phyloP scores from a whole-genome alignment of 179 eudicot species.

The Beta corolliflora region DNA sequence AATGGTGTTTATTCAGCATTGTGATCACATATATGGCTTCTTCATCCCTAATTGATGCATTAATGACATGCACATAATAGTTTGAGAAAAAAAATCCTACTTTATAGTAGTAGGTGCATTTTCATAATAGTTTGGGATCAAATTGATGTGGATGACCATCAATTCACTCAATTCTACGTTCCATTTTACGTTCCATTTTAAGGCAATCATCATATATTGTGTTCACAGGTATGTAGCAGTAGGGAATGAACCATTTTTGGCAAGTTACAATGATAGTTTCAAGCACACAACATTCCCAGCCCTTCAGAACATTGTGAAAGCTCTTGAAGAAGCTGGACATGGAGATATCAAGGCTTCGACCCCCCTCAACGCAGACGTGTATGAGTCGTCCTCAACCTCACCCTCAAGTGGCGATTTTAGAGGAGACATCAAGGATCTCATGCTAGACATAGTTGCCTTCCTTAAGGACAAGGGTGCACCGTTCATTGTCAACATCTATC shows the following conservation, averaged over 20 bases:
- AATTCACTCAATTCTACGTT: no score
- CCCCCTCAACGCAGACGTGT: conserved; percentile 87
- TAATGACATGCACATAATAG: not conserved
- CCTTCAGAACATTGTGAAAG: conserved; percentile 69
- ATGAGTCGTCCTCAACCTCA: conserved; percentile 40
- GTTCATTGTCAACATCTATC: conserved; percentile 83
- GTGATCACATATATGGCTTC: no score
- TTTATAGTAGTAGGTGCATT: not conserved
- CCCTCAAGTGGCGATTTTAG: conserved; percentile 79
- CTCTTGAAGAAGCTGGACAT: conserved; percentile 61
- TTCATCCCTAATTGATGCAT: not conserved
- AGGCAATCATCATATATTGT: no score
- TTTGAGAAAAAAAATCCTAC: not conserved
- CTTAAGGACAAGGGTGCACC: conserved; percentile 43
- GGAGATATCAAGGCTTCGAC: conserved; percentile 61
- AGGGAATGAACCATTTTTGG: conserved; percentile 87
- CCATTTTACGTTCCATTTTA: no score
- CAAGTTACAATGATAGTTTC: conserved; percentile 58
- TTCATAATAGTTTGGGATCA: not conserved
- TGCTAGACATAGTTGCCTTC: conserved; percentile 53
- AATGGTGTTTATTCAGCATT: not conserved
- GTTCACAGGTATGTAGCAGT: conserved; percentile 70
- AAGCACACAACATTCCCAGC: conserved; percentile 55
- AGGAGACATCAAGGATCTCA: conserved; percentile 45
- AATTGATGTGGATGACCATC: no score